A percentile compares a stretch with the other conserved stretches of the same genome.
Conservation (phyloP, 2,329 filamentous ascomycete species). For the Ceratocystis diversiconidia region DNA sequence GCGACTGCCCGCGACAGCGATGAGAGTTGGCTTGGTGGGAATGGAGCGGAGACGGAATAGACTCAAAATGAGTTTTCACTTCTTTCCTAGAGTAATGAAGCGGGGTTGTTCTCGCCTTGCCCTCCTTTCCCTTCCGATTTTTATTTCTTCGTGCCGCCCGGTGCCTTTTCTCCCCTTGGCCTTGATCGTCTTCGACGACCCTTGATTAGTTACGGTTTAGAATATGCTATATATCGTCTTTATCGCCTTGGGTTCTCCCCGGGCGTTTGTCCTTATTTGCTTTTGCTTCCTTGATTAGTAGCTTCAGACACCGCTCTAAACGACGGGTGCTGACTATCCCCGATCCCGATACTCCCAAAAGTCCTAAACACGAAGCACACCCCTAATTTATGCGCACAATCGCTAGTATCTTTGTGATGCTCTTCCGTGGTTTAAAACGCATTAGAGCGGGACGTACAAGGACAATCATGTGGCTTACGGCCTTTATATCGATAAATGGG, state of each 20-base stretch:
- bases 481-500: conserved; percentile 44
- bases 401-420: conserved; percentile 50
- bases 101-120: neutral
- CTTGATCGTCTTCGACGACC: too few relatives aligned
- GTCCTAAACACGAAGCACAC: conserved; percentile 4
- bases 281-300: too few relatives aligned
- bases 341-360: too few relatives aligned
- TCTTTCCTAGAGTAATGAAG: neutral
- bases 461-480: conserved; percentile 36
- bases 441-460: conserved; percentile 45
- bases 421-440: conserved; percentile 45
- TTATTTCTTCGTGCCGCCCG: neutral
- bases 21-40: neutral
- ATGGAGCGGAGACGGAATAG: too few relatives aligned
- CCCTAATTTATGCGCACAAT: conserved; percentile 39
- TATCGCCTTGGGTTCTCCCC: too few relatives aligned
- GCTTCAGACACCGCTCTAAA: too few relatives aligned
- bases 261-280: too few relatives aligned
- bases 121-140: neutral
- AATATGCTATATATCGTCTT: too few relatives aligned
- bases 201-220: too few relatives aligned
- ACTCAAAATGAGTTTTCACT: neutral
- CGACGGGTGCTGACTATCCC: too few relatives aligned
- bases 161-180: neutral
- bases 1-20: neutral